phyloP scores from a whole-genome alignment of 2,329 filamentous ascomycete species.

The Rhynchosporium secalis region DNA sequence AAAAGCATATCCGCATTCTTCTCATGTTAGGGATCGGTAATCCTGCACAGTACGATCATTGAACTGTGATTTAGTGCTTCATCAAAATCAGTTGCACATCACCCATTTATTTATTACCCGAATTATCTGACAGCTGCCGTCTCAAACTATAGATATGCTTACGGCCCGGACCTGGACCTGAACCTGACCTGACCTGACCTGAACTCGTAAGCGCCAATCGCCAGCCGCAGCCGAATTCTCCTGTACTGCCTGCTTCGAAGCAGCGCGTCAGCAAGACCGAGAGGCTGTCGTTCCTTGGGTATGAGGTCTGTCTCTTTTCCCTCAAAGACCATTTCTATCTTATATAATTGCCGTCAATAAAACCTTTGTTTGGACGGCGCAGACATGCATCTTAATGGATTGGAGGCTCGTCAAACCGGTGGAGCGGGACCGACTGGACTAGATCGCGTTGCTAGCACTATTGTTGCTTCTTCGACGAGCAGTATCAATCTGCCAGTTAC shows the following conservation, averaged over 20 bases:
- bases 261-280: constrained; percentile 3
- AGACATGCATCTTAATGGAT: constrained; percentile 5
- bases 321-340: background rate
- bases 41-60: background rate
- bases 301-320: background rate
- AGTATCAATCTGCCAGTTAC: background rate
- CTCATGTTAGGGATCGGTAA: background rate
- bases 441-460: background rate
- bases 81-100: background rate
- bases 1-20: background rate
- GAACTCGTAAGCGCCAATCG: constrained; percentile 7
- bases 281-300: background rate
- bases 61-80: background rate
- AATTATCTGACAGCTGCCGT: background rate
- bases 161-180: too few relatives aligned
- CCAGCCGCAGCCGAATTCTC: constrained; percentile 4
- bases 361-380: background rate
- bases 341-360: constrained; percentile 9
- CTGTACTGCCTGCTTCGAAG: constrained; percentile 5
- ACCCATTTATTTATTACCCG: background rate
- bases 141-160: background rate
- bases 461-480: background rate
- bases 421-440: background rate
- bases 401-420: constrained; percentile 3
- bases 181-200: background rate